phyloP scores from a whole-genome alignment of 2,329 filamentous ascomycete genomes.

The Penicillium digitatum region DNA sequence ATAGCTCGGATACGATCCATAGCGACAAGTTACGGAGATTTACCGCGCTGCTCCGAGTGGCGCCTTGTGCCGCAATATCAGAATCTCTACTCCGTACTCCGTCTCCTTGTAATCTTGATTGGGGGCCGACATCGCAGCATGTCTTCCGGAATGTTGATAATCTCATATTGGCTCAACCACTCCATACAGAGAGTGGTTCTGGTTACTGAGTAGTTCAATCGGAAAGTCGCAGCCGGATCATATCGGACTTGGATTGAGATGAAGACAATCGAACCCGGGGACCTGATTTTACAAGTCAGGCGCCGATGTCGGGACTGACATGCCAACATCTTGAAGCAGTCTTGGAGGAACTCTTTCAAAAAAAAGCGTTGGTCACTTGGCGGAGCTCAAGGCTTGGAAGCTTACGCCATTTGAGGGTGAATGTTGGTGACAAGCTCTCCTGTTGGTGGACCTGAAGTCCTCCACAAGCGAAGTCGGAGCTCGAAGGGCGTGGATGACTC shows the following conservation, averaged over 20 bases:
- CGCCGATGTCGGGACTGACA: not conserved
- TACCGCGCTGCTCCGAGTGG: constrained; percentile 6
- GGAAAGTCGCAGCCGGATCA: not conserved
- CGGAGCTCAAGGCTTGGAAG: not conserved
- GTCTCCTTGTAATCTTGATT: not conserved
- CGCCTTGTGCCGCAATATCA: constrained; percentile 12
- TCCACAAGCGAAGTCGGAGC: constrained; percentile 6
- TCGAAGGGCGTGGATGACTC: constrained; percentile 4
- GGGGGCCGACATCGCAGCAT: not conserved
- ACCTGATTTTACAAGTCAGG: not conserved
- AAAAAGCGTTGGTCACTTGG: not conserved
- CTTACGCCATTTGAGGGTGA: not conserved
- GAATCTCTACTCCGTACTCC: not conserved
- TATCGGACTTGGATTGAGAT: not conserved
- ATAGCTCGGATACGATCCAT: not conserved
- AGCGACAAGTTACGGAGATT: not conserved
- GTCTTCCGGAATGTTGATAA: not conserved
- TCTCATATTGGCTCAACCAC: not conserved
- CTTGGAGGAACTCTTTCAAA: not conserved
- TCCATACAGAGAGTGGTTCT: not conserved
- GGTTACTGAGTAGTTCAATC: not conserved
- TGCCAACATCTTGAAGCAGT: not conserved
- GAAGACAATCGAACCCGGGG: too few species aligned
- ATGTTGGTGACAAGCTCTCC: not conserved
- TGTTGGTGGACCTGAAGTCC: constrained; percentile 1